Base-by-base conservation (phyloP, 768 basidiomycete species). In the Saitozyma sp. region DNA sequence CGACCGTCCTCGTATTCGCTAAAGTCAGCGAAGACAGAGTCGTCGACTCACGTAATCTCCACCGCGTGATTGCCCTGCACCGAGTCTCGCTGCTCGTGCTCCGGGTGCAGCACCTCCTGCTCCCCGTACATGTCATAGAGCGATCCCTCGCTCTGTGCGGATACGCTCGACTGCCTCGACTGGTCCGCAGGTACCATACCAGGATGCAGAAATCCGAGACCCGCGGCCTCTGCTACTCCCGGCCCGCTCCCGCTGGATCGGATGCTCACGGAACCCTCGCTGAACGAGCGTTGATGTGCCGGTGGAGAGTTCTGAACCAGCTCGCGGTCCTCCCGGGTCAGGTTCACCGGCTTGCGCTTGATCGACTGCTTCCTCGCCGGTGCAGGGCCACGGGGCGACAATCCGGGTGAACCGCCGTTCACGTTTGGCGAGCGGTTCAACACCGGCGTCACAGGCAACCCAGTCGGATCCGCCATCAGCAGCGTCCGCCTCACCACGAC, bases 1-100 rank as follows among this genome's bases (percentile, higher is more conserved):
- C 69, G 58, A 9, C 75, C 75, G 52, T 76, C 72, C 54, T 67
- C 72, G 54, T 71, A 71, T 56, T 76, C 75, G 45, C 75, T 76
- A 14, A 45, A 11, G 45, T 8, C 9, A 49, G 37, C 17, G 45
- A 11, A 1, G 11, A 52, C 8, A 58, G 17, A 41, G 38, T 5
- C 29, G 5, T 40, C 40, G 16, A 73, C 71, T 56, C 58, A 70
- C 68, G 57, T 64, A 39, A 76, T 74, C 60, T 76, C 75, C 8
- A 76, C 61, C 17, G 70, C 75, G 54, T 73, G 70, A 5, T 50
- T 17, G 9, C 11, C 19, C 19, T 48, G 38, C 3, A 19, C 54
- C 51, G 45, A 11, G 45, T 46, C 45, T 2, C 13, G 13, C 13
- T 11, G 13, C 3, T 46, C 45, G 45, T 46, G 9, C 43, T 45